Conservation (phyloP, 306 rosid genomes). For the cucumber (Cucumis sativus) region DNA sequence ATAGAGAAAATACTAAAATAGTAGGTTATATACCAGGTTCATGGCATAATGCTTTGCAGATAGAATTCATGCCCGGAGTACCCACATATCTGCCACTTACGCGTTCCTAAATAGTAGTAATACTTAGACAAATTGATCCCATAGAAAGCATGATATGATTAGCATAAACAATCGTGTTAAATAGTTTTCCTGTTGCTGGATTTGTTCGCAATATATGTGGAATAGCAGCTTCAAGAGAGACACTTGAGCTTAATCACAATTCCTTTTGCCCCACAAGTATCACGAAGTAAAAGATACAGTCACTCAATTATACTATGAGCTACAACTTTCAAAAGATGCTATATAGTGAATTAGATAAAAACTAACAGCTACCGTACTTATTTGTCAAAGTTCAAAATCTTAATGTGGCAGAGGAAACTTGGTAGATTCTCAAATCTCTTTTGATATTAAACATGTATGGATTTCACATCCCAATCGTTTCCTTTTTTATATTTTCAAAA, state of each 20-base stretch:
- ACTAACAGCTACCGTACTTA: not conserved
- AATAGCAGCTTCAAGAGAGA: not conserved
- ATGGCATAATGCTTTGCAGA: constrained; percentile 66
- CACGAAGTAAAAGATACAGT: not conserved
- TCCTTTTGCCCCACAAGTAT: not conserved
- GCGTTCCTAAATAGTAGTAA: constrained; percentile 47
- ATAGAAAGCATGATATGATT: constrained; percentile 4
- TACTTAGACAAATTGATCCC: constrained; percentile 23
- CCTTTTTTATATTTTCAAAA: not conserved
- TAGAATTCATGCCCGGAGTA: constrained; percentile 89
- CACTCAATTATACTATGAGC: not conserved
- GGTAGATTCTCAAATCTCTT: not conserved
- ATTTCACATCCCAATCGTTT: not conserved
- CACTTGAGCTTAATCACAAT: not conserved
- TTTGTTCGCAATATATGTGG: not conserved
- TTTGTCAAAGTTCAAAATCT: not conserved
- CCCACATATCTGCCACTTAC: constrained; percentile 65
- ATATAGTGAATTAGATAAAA: not conserved
- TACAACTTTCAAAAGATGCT: not conserved
- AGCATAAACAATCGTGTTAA: not conserved
- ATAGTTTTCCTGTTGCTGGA: not conserved
- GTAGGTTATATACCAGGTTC: constrained; percentile 47
- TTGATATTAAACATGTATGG: not conserved
- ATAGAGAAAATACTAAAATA: constrained; percentile 10
- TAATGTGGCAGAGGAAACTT: not conserved